These are phyloP conservation scores for Camellia oleifera DNA, from an alignment of 179 eudicot species.

Conservation along the genomic window DNA sequence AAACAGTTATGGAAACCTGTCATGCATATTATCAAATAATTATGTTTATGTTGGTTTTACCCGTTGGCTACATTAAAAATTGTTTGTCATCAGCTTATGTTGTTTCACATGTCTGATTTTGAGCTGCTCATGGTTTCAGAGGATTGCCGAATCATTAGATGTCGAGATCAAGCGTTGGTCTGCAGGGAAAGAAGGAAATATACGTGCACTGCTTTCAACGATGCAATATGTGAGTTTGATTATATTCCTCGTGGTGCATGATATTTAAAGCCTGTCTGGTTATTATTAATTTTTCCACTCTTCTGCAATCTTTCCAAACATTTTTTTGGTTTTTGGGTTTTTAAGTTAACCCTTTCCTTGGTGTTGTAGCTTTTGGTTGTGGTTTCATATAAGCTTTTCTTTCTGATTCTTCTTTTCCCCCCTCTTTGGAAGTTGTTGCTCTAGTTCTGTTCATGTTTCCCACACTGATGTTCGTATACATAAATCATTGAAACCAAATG, in stretches of 20 bases:
- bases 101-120: conserved; percentile 16
- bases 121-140: conserved; percentile 41
- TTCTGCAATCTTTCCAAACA: background rate
- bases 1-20: background rate
- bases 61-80: background rate
- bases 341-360: background rate
- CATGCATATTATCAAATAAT: background rate
- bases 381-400: background rate
- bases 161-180: conserved; percentile 91
- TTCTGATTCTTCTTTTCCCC: background rate
- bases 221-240: conserved; percentile 74
- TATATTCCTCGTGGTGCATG: conserved; percentile 4
- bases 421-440: background rate
- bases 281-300: conserved; percentile 26
- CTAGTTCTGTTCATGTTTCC: conserved; percentile 12
- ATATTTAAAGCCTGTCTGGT: conserved; percentile 9
- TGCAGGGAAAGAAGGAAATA: conserved; percentile 89
- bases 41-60: background rate
- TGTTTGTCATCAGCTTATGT: background rate
- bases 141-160: conserved; percentile 75
- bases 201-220: conserved; percentile 81
- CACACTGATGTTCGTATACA: background rate
- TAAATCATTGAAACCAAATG: background rate
- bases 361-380: background rate
- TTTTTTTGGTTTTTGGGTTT: background rate